Evolutionary conservation across 169 alveolate species (phyloP).

Genomic region (Eimeria praecox): DNA sequence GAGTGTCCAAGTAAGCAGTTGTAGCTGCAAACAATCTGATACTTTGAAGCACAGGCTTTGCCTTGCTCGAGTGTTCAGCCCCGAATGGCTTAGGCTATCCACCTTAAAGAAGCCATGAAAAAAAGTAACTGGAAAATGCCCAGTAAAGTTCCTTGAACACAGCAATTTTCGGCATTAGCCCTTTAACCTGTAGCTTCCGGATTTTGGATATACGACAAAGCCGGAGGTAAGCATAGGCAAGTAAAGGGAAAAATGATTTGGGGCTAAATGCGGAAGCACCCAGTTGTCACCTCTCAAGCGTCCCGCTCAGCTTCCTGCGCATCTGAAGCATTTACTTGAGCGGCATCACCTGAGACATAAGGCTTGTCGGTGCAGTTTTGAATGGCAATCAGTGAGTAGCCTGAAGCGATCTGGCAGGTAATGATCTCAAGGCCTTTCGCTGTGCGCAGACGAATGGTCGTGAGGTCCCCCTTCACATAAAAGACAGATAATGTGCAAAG

Average conservation of each 20-base stretch:
- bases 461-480: conserved; percentile 73
- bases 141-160: background rate
- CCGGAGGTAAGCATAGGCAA: background rate
- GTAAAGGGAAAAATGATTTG: background rate
- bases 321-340: conserved; percentile 20
- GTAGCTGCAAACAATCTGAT: background rate
- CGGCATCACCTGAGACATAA: conserved; percentile 56
- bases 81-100: no score
- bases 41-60: background rate
- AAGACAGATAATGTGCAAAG: background rate
- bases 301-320: conserved; percentile 49
- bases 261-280: background rate
- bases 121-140: background rate
- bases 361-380: conserved; percentile 83
- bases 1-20: background rate
- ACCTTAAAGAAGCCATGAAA: no score
- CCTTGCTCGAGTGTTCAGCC: background rate
- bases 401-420: conserved; percentile 76
- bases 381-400: conserved; percentile 77
- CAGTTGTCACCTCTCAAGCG: background rate
- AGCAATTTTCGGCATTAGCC: background rate
- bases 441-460: conserved; percentile 79
- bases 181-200: background rate
- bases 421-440: conserved; percentile 82
- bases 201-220: background rate